These are phyloP conservation scores for Gyrodon lividus DNA, from an alignment of 768 basidiomycete species.

Conservation along the genomic window DNA sequence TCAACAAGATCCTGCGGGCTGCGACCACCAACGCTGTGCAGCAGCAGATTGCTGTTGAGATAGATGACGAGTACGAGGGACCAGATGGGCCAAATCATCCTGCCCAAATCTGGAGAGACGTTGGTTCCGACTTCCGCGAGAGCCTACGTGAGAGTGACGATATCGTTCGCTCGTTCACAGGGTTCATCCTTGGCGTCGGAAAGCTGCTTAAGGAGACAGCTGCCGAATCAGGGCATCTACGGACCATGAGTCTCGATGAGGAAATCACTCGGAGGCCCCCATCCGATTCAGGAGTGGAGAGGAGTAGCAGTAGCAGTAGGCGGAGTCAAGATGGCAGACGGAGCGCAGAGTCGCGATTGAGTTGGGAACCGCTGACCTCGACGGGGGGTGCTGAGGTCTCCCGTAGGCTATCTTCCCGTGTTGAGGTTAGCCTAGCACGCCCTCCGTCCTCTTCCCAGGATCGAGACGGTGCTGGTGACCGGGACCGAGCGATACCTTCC, in stretches of 20 bases:
- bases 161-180: conserved; percentile 72
- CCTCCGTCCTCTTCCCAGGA: conserved; percentile 26
- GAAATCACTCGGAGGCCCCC: conserved; percentile 38
- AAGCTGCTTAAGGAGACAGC: conserved; percentile 60
- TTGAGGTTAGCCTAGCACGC: conserved; percentile 20
- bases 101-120: conserved; percentile 62
- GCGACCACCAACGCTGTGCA: conserved; percentile 63
- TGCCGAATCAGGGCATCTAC: conserved; percentile 37
- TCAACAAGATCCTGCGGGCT: conserved; percentile 59
- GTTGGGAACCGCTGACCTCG: conserved; percentile 40
- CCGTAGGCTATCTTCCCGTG: conserved; percentile 26
- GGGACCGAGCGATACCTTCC: conserved; percentile 24
- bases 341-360: conserved; percentile 48
- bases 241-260: conserved; percentile 57
- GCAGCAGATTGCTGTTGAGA: conserved; percentile 73
- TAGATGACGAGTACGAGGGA: conserved; percentile 44
- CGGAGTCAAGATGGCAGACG: conserved; percentile 56
- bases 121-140: conserved; percentile 74
- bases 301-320: conserved; percentile 42
- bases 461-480: conserved; percentile 27
- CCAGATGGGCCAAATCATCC: conserved; percentile 35
- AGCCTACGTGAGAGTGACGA: conserved; percentile 73
- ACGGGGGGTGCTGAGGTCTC: conserved; percentile 23
- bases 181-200: conserved; percentile 73
- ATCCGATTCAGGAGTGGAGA: conserved; percentile 35